phyloP scores from a whole-genome alignment of 768 basidiomycete species.

The Serpula lacrymans region DNA sequence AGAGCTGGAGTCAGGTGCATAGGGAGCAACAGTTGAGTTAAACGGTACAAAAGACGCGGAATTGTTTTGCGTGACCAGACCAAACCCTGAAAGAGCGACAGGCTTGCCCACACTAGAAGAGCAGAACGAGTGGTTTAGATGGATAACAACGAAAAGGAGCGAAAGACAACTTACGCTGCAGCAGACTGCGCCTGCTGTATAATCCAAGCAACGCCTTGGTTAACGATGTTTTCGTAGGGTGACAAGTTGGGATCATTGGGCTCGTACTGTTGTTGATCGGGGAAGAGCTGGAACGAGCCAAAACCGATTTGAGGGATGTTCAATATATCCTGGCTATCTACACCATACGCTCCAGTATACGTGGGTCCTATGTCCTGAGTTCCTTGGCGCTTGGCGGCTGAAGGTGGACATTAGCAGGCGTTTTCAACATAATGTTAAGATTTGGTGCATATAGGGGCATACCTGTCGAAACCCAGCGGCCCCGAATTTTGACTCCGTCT shows the following conservation, averaged over 20 bases:
- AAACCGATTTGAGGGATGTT: constrained; percentile 57
- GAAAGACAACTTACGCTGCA: constrained; percentile 36
- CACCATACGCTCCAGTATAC: constrained; percentile 62
- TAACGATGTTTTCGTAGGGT: constrained; percentile 49
- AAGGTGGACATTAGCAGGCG: constrained; percentile 5
- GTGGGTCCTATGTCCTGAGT: constrained; percentile 42
- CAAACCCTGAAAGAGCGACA: constrained; percentile 49
- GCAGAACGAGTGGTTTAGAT: not conserved
- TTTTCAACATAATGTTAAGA: not conserved
- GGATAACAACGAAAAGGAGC: constrained; percentile 6
- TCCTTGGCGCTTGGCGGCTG: constrained; percentile 48
- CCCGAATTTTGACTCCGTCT: constrained; percentile 50
- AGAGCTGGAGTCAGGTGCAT: constrained; percentile 31
- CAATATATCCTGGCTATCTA: constrained; percentile 64
- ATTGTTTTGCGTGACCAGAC: constrained; percentile 58
- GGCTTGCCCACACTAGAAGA: constrained; percentile 55
- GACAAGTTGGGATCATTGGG: constrained; percentile 45
- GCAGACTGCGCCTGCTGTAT: constrained; percentile 41
- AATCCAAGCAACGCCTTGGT: constrained; percentile 56
- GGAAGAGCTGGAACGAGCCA: constrained; percentile 61
- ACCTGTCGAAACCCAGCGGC: constrained; percentile 59
- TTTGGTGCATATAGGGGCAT: too few species aligned
- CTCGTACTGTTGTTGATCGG: constrained; percentile 60
- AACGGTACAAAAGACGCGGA: constrained; percentile 58
- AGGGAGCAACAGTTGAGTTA: constrained; percentile 46